These are phyloP conservation scores for Pseudogymnoascus sp. DNA, from an alignment of 2,329 filamentous ascomycete genomes.

Conservation along the genomic window DNA sequence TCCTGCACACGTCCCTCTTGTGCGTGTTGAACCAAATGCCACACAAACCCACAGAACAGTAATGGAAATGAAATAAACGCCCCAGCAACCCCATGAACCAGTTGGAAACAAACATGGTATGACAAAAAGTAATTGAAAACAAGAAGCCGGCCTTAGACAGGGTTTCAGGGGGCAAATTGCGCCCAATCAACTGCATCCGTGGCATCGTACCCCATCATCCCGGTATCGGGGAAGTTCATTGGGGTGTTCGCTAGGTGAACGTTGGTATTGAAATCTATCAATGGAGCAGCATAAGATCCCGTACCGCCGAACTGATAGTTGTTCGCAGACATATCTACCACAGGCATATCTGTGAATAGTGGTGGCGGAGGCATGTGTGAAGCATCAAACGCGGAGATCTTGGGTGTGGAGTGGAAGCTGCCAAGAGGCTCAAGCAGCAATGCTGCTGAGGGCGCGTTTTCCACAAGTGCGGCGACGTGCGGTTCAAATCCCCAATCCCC, in stretches of 20 bases:
- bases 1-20: neutral
- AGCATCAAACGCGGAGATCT: neutral
- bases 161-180: neutral
- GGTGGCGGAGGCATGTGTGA: conserved; percentile 4
- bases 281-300: neutral
- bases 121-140: conserved; percentile 5
- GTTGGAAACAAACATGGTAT: neutral
- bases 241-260: neutral
- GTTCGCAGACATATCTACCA: neutral
- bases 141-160: neutral
- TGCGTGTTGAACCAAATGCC: neutral
- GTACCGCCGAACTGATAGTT: neutral
- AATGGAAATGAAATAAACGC: neutral
- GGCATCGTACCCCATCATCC: neutral
- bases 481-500: conserved; percentile 33
- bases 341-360: neutral
- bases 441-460: neutral
- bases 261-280: neutral
- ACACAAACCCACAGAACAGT: neutral
- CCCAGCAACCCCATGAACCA: neutral
- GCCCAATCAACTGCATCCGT: conserved; percentile 4
- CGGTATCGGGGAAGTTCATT: neutral
- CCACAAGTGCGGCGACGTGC: conserved; percentile 27
- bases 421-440: neutral
- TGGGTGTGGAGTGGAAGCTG: neutral